A percentile compares a stretch with the other conserved stretches of the same genome.
Evolutionary conservation across 2,329 filamentous ascomycete genomes (phyloP).

Genomic region (Claviceps humidiphila): DNA sequence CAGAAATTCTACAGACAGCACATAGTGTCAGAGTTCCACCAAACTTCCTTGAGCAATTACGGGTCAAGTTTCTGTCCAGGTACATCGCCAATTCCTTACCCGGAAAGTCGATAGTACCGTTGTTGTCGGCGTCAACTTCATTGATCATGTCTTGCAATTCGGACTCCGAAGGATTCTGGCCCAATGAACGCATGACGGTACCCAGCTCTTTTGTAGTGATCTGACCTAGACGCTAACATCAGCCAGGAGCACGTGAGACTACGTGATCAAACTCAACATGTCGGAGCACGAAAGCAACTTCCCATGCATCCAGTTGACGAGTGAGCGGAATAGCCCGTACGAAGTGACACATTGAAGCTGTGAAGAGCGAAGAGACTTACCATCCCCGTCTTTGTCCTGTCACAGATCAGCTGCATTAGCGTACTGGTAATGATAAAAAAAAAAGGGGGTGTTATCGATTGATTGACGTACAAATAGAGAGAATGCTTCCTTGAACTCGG

Average conservation of each 20-base stretch:
- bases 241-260: not conserved
- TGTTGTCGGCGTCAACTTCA: constrained; percentile 85
- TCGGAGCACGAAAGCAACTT: not conserved
- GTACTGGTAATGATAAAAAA: not conserved
- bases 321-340: not conserved
- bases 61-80: not conserved
- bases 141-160: constrained; percentile 92
- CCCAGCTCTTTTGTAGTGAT: constrained; percentile 86
- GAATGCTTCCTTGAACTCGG: constrained; percentile 99
- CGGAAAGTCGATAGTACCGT: constrained; percentile 83
- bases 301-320: not conserved
- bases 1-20: constrained; percentile 52
- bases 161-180: constrained; percentile 81
- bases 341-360: not conserved
- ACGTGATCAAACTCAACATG: not conserved
- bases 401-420: constrained; percentile 3
- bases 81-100: constrained; percentile 37
- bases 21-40: not conserved
- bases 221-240: constrained; percentile 45
- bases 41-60: not conserved
- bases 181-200: constrained; percentile 81
- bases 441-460: not conserved
- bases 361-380: constrained; percentile 39
- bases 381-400: constrained; percentile 84
- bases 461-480: constrained; percentile 82